These are phyloP conservation scores for Fistulifera solaris DNA, from an alignment of 108 stramenopile species.

Conservation along the genomic window DNA sequence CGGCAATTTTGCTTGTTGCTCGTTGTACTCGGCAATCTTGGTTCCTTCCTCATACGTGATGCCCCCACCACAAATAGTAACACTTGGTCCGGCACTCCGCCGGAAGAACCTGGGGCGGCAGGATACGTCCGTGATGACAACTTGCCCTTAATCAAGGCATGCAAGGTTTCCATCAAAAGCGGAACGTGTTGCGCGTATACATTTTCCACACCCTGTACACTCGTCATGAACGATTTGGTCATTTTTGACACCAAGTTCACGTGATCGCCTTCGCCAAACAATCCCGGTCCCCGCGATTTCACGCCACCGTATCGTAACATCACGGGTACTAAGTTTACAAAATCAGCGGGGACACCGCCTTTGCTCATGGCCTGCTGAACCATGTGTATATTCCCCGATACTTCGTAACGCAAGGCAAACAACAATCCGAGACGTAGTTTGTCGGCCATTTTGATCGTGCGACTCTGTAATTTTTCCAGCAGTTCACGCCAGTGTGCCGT, in stretches of 20 bases:
- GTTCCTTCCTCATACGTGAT: slow-evolving; percentile 95
- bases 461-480: slow-evolving; percentile 74
- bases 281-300: slow-evolving; percentile 75
- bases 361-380: slow-evolving; percentile 82
- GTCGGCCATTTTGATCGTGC: slow-evolving; percentile 82
- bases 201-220: slow-evolving; percentile 93
- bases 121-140: slow-evolving; percentile 77
- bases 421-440: slow-evolving; percentile 95
- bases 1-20: not conserved
- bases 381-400: slow-evolving; percentile 60
- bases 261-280: slow-evolving; percentile 70
- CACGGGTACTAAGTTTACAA: slow-evolving; percentile 86
- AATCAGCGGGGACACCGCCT: slow-evolving; percentile 82
- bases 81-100: slow-evolving; percentile 61
- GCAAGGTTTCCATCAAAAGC: slow-evolving; percentile 83
- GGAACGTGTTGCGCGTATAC: slow-evolving; percentile 98
- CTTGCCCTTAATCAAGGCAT: slow-evolving; percentile 79
- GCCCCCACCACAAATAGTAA: slow-evolving; percentile 93
- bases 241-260: slow-evolving; percentile 79
- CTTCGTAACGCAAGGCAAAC: slow-evolving; percentile 96
- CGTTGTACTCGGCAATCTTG: slow-evolving; percentile 83
- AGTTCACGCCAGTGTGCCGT: slow-evolving; percentile 80
- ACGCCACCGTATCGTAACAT: slow-evolving; percentile 87
- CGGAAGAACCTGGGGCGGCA: slow-evolving; percentile 33
- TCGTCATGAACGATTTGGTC: slow-evolving; percentile 87